phyloP scores from a whole-genome alignment of 768 basidiomycete species.

The Phylloporus arenicola region DNA sequence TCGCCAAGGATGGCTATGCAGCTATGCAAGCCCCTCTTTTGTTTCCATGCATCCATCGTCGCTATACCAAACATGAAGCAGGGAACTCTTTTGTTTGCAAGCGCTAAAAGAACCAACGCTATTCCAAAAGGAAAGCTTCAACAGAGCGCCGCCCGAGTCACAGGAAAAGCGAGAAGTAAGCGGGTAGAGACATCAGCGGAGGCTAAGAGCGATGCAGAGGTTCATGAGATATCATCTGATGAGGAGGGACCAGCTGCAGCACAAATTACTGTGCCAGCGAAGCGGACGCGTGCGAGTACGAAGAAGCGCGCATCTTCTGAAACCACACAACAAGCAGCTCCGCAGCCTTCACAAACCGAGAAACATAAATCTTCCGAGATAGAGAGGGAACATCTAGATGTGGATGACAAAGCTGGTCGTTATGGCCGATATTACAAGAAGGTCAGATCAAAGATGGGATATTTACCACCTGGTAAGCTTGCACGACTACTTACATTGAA shows the following conservation, averaged over 20 bases:
- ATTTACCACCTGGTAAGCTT: conserved; percentile 54
- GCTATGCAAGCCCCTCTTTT: conserved; percentile 9
- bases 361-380: conserved; percentile 5
- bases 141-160: not conserved
- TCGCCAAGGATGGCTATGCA: not conserved
- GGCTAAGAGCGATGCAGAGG: not conserved
- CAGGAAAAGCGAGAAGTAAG: conserved; percentile 9
- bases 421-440: conserved; percentile 49
- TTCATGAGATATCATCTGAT: conserved; percentile 18
- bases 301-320: conserved; percentile 9
- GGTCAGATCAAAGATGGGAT: conserved; percentile 49
- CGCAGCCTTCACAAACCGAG: conserved; percentile 6
- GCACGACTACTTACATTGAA: not conserved
- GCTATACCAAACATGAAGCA: conserved; percentile 35
- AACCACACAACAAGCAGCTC: not conserved
- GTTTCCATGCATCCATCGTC: not conserved
- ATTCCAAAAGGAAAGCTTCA: conserved; percentile 15
- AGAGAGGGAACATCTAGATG: conserved; percentile 29
- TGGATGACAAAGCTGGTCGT: conserved; percentile 44
- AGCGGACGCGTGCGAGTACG: conserved; percentile 25
- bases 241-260: conserved; percentile 10
- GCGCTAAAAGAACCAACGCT: conserved; percentile 42
- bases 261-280: conserved; percentile 12
- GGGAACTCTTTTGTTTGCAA: conserved; percentile 40
- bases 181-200: not conserved